A percentile compares a stretch with the other conserved stretches of the same genome.
Evolutionary conservation across 108 stramenopile species (phyloP).

Genomic region (Epithemia pelagica): DNA sequence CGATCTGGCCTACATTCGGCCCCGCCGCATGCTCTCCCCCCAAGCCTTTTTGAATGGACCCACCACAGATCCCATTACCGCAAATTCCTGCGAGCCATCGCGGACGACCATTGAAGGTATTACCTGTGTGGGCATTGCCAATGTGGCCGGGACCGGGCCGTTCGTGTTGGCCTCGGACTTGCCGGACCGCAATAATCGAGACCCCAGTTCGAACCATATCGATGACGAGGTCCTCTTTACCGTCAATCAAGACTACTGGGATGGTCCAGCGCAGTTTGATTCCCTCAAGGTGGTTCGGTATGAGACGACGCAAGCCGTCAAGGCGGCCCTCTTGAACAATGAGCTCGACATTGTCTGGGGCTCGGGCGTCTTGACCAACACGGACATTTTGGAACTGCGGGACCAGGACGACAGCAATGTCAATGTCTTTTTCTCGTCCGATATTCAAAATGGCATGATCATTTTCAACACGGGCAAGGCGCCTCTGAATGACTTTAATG

Average conservation of each 20-base stretch:
- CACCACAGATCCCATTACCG: constrained; percentile 23
- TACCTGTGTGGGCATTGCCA: constrained; percentile 25
- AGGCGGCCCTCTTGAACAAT: constrained; percentile 24
- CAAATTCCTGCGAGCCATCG: constrained; percentile 29
- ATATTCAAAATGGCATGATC: constrained; percentile 33
- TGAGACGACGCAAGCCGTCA: constrained; percentile 17
- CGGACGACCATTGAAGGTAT: constrained; percentile 13
- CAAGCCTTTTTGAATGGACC: constrained; percentile 18
- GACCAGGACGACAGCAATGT: constrained; percentile 8
- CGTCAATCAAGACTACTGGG: constrained; percentile 30
- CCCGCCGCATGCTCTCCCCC: constrained; percentile 33
- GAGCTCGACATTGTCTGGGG: constrained; percentile 31
- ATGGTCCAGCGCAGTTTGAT: constrained; percentile 21
- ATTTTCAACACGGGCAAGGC: constrained; percentile 39
- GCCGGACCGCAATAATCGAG: too few species aligned
- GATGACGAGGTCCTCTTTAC: constrained; percentile 29
- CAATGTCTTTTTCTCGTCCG: constrained; percentile 14
- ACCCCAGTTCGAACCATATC: constrained; percentile 2
- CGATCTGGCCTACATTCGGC: constrained; percentile 37
- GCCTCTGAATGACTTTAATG: constrained; percentile 36
- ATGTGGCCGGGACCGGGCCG: constrained; percentile 33
- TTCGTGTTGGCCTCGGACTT: constrained; percentile 19
- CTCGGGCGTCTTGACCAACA: constrained; percentile 14
- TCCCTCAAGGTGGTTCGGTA: constrained; percentile 24
- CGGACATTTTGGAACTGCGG: constrained; percentile 9